Base-by-base conservation (phyloP, 805 yeast genomes). In the Pichia insulana region DNA sequence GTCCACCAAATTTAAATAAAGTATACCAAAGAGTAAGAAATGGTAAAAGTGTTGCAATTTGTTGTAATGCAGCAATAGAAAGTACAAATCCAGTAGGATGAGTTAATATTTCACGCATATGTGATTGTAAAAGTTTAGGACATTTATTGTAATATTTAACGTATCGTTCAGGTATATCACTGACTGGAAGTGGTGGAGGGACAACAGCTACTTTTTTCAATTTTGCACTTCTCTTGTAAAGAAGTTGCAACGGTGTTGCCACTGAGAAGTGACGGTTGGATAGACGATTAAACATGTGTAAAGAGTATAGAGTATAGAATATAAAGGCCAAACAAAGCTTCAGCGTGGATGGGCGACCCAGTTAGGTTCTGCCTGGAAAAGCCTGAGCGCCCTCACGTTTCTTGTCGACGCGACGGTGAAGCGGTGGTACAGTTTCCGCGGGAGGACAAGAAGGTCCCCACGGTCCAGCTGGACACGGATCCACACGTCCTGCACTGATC, bases 361-460 rank as follows among this genome's bases (percentile, higher is more conserved):
- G 60, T 88, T 90, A 22, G 97, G 97, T 65, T 89, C 96, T 53
- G 87, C 96, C 61, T 87, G 78, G 68, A 90, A 90, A 52, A 90
- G 64, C 50, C 98, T 70, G 55, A 84, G 59, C 4, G 97, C 95
- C 45, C 74, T 73, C 51, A 90, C 81, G 50, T 73, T 73, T 59
- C 78, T 76, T 39, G 65, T 56, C 35, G 68, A 62, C 9, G 87
- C 71, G 49, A 90, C 69, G 1, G 97, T 87, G 63, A 90, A 90
- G 20, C 98, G 74, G 63, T 90, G 98, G 61, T 86, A 90, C 30
- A 90, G 87, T 0, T 97, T 97, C 1, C 95, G 87, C 0, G 98
- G 98, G 27, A 83, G 67, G 40, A 84, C 73, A 43, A 83, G 57
- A 53, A 83, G 65, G 55, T 90, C 97, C 36, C 80, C 72, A 41